Evolutionary conservation across 352 stramenopile species (phyloP).

Genomic region (Blastocystis sp.): DNA sequence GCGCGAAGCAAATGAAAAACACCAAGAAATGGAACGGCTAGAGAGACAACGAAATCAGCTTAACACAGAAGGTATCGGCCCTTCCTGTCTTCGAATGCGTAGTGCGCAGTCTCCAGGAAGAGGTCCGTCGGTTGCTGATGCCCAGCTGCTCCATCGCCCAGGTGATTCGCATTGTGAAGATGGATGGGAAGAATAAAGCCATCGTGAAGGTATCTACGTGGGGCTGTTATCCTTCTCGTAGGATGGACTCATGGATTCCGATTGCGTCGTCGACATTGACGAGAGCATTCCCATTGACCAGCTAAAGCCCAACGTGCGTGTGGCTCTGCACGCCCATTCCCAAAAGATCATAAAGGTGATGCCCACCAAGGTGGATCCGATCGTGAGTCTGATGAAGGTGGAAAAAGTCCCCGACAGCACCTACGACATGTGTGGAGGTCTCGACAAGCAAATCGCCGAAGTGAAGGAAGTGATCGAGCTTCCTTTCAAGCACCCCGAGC

Average conservation of each 20-base stretch:
- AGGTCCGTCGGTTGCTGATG: slow-evolving; percentile 94
- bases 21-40: slow-evolving; percentile 86
- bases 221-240: background rate
- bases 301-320: slow-evolving; percentile 92
- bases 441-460: slow-evolving; percentile 98
- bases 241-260: slow-evolving; percentile 86
- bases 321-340: slow-evolving; percentile 94
- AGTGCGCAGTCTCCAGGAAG: slow-evolving; percentile 91
- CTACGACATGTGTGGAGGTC: slow-evolving; percentile 98
- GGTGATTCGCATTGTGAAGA: slow-evolving; percentile 92
- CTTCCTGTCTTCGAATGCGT: background rate
- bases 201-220: slow-evolving; percentile 82
- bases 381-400: slow-evolving; percentile 85
- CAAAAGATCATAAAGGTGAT: slow-evolving; percentile 99
- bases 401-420: slow-evolving; percentile 98
- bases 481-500: slow-evolving; percentile 97
- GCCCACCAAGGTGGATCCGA: slow-evolving; percentile 86
- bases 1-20: slow-evolving; percentile 81
- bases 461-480: slow-evolving; percentile 99
- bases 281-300: slow-evolving; percentile 85
- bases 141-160: slow-evolving; percentile 93
- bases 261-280: slow-evolving; percentile 98
- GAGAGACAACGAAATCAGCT: slow-evolving; percentile 97
- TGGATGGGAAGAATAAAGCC: slow-evolving; percentile 84
- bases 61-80: slow-evolving; percentile 84